Evolutionary conservation across 2,329 filamentous ascomycete genomes (phyloP).

Genomic region (Botrytis galanthina): DNA sequence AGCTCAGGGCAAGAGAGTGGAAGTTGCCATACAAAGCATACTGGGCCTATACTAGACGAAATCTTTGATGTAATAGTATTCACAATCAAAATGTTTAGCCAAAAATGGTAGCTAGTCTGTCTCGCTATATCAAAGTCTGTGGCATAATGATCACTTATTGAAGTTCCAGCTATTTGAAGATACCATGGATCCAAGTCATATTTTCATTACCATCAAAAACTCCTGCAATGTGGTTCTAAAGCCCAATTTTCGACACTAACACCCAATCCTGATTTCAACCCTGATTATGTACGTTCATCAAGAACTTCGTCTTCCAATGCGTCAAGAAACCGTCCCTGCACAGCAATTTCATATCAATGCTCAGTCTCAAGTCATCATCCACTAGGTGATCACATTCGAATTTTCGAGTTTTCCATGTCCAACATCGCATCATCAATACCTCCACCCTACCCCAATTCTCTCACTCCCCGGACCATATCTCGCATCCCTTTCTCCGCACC

Average conservation of each 20-base stretch:
- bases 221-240: background rate
- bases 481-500: conserved; percentile 33
- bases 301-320: background rate
- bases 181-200: background rate
- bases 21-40: conserved; percentile 77
- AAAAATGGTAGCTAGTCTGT: background rate
- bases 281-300: background rate
- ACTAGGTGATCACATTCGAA: background rate
- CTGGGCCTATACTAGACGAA: conserved; percentile 55
- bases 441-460: conserved; percentile 38
- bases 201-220: conserved; percentile 2
- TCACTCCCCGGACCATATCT: conserved; percentile 34
- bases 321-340: background rate
- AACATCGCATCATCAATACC: conserved; percentile 22
- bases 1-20: conserved; percentile 69
- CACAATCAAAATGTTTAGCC: background rate
- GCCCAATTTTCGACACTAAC: background rate
- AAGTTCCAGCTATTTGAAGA: background rate
- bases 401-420: too few relatives aligned
- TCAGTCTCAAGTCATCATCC: background rate
- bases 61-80: conserved; percentile 38
- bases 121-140: background rate
- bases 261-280: too few relatives aligned
- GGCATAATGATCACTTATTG: background rate
- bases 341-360: background rate